Evolutionary conservation across 345 rosid genomes (phyloP), one percentile per base, ranked within the genome.

Genomic region (Salix udensis): DNA sequence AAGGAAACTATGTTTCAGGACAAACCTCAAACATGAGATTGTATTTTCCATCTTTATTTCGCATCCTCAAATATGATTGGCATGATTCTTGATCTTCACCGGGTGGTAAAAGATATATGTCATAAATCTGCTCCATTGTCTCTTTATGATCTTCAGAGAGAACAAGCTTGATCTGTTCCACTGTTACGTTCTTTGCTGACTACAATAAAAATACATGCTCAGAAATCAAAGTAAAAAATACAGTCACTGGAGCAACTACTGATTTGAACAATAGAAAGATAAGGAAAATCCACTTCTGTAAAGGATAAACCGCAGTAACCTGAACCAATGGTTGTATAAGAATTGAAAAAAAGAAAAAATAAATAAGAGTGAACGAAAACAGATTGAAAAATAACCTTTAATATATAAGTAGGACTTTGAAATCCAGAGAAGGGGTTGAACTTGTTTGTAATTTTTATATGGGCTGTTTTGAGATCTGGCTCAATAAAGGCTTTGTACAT

Each of bases 1-100:
- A 74, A 34, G 55, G 34, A 52, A 70, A 74, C 40, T 58, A 46
- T 58, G 52, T 68, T 78, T 78, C 64, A 64, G 66, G 73, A 37
- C 92, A 78, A 78, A 96, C 99, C 99, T 96, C 99, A 87, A 96
- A 94, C 99, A 96, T 96, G 78, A 96, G 99, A 83, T 89, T 94
- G 79, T 96, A 96, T 85, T 92, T 94, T 84, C 98, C 99, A 76
- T 96, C 98, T 89, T 92, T 96, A 75, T 96, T 96, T 82, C 98
- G 88, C 98, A 96, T 96, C 85, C 99, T 91, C 81, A 94, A 77
- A 83, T 96, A 96, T 48, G 99, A 96, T 72, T 96, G 98, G 74
- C 99, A 96, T 46, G 98, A 82, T 85, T 94, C 97, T 53, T 91
- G 92, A 88, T 96, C 98, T 90, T 96, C 99, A 78, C 98, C 99